Evolutionary conservation across 2,329 filamentous ascomycete genomes (phyloP), one percentile per base, ranked within the genome.

Genomic region (Tolypocladium sp.): DNA sequence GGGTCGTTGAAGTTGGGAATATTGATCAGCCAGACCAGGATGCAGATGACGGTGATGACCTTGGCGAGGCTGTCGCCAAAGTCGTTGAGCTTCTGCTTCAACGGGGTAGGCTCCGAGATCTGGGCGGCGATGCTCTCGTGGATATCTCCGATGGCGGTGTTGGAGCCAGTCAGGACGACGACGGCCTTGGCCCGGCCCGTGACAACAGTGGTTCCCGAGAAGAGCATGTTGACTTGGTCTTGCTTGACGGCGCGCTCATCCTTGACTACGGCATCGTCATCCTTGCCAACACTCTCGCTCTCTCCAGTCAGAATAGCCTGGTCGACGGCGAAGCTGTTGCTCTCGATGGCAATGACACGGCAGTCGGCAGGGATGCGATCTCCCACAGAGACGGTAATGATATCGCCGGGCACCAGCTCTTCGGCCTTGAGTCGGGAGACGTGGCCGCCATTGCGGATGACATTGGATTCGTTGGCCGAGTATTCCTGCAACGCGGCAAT

Each of bases 31-130:
- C 94, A 99, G 67, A 99, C 94, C 59, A 96, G 79, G 64, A 97
- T 80, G 75, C 95, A 99, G 69, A 99, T 99, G 62, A 92, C 89
- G 8, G 93, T 97, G 66, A 99, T 99, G 62, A 97, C 94, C 81
- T 97, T 99, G 67, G 95, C 95, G 63, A 99, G 81, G 71, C 84
- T 88, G 76, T 99, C 94, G 63, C 94, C 95, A 71, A 99, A 99
- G 69, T 97, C 92, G 74, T 99, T 97, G 63, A 99, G 83, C 80
- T 99, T 99, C 81, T 99, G 91, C 81, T 99, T 99, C 66, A 99
- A 77, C 17, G 94, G 94, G 0, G 94, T 99, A 0, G 94, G 94
- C 72, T 96, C 92, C 27, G 93, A 97, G 69, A 99, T 99, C 75
- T 99, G 95, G 42, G 93, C 89, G 8, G 92, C 92, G 71, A 99